These are phyloP conservation scores for Alternaria gaisen DNA, from an alignment of 2,329 filamentous ascomycete genomes.

Conservation along the genomic window DNA sequence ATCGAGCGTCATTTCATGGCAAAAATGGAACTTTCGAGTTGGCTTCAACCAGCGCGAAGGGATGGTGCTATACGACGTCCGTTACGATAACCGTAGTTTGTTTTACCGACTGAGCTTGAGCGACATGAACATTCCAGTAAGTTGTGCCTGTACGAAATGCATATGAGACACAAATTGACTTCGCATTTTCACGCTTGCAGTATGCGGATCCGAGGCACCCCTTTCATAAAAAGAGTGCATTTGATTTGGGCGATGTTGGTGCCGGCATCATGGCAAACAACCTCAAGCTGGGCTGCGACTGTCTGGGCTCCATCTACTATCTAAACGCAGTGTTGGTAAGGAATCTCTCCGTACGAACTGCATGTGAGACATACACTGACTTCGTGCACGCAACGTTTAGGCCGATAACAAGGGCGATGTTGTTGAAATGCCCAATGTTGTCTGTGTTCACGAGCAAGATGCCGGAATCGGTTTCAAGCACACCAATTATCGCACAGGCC, in stretches of 20 bases:
- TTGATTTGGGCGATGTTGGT: conserved; percentile 69
- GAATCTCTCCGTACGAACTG: neutral
- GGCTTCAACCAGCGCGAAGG: conserved; percentile 75
- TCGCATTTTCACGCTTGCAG: neutral
- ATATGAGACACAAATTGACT: neutral
- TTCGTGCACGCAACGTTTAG: neutral
- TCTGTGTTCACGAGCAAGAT: conserved; percentile 77
- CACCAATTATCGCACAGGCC: conserved; percentile 73
- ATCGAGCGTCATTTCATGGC: conserved; percentile 66
- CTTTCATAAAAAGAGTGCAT: conserved; percentile 69
- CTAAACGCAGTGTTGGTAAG: conserved; percentile 62
- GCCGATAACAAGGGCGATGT: conserved; percentile 68
- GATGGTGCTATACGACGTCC: conserved; percentile 72
- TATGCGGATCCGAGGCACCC: conserved; percentile 71
- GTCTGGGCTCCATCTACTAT: conserved; percentile 70
- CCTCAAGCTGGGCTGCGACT: conserved; percentile 74
- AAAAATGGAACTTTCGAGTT: conserved; percentile 66
- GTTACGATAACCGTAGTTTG: conserved; percentile 69
- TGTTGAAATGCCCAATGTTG: conserved; percentile 56
- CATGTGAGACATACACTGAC: neutral
- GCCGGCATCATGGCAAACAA: conserved; percentile 75
- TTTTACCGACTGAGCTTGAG: conserved; percentile 73
- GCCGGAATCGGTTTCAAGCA: conserved; percentile 75
- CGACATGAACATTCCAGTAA: conserved; percentile 69
- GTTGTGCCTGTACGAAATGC: neutral